Evolutionary conservation across 164 flowering plant genomes (phyloP), one percentile per base, ranked within the genome.

Genomic region (Liquidambar formosana): DNA sequence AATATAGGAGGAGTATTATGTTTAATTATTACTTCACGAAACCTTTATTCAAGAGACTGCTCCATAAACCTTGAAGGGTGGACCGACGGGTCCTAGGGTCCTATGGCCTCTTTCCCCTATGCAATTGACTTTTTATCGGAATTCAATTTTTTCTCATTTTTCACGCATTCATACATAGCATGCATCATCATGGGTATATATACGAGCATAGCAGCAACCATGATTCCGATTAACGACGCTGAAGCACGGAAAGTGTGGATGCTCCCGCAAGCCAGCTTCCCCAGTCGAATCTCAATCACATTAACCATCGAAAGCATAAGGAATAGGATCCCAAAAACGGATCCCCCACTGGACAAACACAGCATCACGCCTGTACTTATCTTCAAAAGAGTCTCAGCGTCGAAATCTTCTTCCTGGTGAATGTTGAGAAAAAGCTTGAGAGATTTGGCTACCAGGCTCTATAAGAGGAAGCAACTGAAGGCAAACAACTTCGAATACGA

Each of bases 401-500:
- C 53, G 27, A 49, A 10, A 33, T 33, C 6, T 33, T 2, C 16
- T 16, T 69, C 41, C 16, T n/a, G n/a, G n/a, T 10, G 27, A 1
- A 48, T n/a, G 61, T 18, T 53, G 22, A 71, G 63, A 12, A 12
- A 22, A 14, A 71, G 5, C 67, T 75, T 71, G 53, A 75, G 78
- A 10, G 68, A 12, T 57, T 71, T 67, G 49, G 79, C 75, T 1
- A 63, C 72, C 1, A 71, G 61, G 54, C 68, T 66, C 6, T 72
- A 76, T 0, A 76, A 19, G 13, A 67, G 71, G 72, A 53, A 76
- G 58, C 49, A 63, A 13, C 63, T 52, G 44, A 71, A 71, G 26
- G 75, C n/a, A 61, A 0, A 56, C n/a, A 0, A 71, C 75, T 8
- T 76, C 79, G 58, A n/a, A 58, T 8, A 71, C 46, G 11, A 76